Conservation (phyloP, 257 asterid species). For the Jacaranda copaia region DNA sequence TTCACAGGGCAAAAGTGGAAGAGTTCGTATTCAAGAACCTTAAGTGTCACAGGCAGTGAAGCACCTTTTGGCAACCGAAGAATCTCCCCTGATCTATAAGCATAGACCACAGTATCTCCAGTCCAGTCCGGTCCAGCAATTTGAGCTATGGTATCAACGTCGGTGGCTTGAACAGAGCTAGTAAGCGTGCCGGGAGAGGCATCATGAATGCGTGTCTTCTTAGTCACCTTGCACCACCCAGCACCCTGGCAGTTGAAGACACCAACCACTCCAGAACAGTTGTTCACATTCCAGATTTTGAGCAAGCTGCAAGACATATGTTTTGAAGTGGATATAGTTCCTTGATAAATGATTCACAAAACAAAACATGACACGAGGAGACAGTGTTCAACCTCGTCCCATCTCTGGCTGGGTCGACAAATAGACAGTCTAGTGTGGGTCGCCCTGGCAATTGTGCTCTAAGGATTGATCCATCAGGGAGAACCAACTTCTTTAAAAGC, state of each 20-base stretch:
- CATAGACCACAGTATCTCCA: constrained; percentile 75
- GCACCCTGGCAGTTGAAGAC: constrained; percentile 99
- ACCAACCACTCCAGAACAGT: constrained; percentile 82
- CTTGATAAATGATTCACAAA: background rate
- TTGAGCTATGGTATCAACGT: constrained; percentile 70
- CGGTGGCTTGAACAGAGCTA: constrained; percentile 72
- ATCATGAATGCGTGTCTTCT: constrained; percentile 89
- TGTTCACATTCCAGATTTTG: constrained; percentile 89
- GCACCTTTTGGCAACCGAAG: constrained; percentile 72
- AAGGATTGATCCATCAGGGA: constrained; percentile 94
- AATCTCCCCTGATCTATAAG: constrained; percentile 69
- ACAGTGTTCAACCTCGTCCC: constrained; percentile 64
- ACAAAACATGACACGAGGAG: background rate
- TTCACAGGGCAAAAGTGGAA: constrained; percentile 87
- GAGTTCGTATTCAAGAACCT: constrained; percentile 88
- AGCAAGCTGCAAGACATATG: constrained; percentile 80
- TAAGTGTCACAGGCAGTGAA: constrained; percentile 82
- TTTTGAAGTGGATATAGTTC: constrained; percentile 41
- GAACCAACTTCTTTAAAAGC: constrained; percentile 84
- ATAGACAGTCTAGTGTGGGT: constrained; percentile 87
- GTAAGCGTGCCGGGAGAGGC: constrained; percentile 90
- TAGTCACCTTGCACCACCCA: constrained; percentile 85
- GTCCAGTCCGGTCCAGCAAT: constrained; percentile 81
- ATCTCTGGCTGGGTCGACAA: constrained; percentile 93
- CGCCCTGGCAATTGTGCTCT: constrained; percentile 91